These are phyloP conservation scores for Chloranthus sessilifolius DNA, from an alignment of 164 flowering plant species.

Conservation along the genomic window DNA sequence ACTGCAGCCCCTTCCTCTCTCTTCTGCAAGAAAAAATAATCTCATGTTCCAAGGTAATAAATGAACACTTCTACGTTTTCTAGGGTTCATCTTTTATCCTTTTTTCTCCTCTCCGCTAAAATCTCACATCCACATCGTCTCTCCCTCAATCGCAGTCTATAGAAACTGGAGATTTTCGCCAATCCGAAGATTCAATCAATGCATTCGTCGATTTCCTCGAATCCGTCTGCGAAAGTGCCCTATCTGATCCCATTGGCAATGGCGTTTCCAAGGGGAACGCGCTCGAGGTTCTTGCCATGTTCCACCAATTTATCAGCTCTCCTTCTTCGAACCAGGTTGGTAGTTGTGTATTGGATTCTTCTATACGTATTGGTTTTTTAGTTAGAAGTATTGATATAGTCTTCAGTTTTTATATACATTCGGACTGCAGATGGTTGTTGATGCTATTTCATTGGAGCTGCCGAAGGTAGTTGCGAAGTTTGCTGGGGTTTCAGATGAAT, in stretches of 20 bases:
- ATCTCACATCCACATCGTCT: not conserved
- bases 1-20: too few species aligned
- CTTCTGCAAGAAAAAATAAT: too few species aligned
- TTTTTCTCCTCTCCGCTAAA: not conserved
- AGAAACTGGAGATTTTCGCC: slow-evolving; percentile 29
- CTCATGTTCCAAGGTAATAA: too few species aligned
- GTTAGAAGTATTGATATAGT: not conserved
- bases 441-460: slow-evolving; percentile 62
- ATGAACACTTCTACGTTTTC: too few species aligned
- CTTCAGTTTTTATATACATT: not conserved
- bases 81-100: not conserved
- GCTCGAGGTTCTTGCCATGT: slow-evolving; percentile 31
- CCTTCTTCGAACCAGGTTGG: slow-evolving; percentile 54
- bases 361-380: not conserved
- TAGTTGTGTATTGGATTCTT: not conserved
- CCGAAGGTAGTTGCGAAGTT: slow-evolving; percentile 61
- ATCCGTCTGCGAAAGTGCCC: slow-evolving; percentile 25
- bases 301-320: slow-evolving; percentile 27
- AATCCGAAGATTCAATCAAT: slow-evolving; percentile 20
- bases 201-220: slow-evolving; percentile 38
- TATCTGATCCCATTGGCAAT: slow-evolving; percentile 20
- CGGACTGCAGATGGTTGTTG: slow-evolving; percentile 39
- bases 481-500: slow-evolving; percentile 35
- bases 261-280: slow-evolving; percentile 24
- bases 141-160: slow-evolving; percentile 23